Evolutionary conservation across 371 early-diverging fungal species (phyloP), one percentile per base, ranked within the genome.

Genomic region (Mucor indicus): DNA sequence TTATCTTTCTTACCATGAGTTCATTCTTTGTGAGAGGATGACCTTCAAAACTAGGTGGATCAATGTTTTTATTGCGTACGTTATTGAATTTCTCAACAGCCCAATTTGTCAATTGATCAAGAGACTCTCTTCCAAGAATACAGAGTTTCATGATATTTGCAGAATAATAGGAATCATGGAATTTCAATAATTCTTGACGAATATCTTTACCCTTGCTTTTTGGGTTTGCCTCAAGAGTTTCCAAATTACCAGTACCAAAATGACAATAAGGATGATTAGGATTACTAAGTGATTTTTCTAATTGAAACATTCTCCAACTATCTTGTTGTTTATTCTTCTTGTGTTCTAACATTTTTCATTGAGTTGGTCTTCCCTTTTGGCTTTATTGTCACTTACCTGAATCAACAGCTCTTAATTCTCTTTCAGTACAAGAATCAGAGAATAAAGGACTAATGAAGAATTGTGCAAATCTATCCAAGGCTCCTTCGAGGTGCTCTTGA

Each of bases 71-170:
- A 69, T 94, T 92, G 20, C 59, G 65, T 8, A 93, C 72, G 38
- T 58, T 66, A 0, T 87, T 83, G 57, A 96, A 93, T 66, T 80
- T 85, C 15, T 79, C 76, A n/a, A 89, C 87, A 1, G 81, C 88
- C 93, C 90, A 90, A 20, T 83, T 76, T 13, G 81, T 71, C 57
- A 98, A 69, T 61, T 82, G 75, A 59, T 92, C 91, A 44, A 98
- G 67, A 10, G 95, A 79, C 57, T 96, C 93, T 70, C 86, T 79
- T 9, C 98, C 98, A 17, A 91, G 66, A 17, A 98, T 79, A 36
- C 88, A 91, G n/a, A 95, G 76, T 57, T 87, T 89, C 97, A 96
- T 98, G 27, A 93, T 86, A 59, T 96, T 93, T 15, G 96, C 87
- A 22, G 93, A 92, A 62, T 98, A 98, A 65, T 91, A 92, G 38